Conservation (phyloP, 257 asterid genomes). For the Coffea canephora region DNA sequence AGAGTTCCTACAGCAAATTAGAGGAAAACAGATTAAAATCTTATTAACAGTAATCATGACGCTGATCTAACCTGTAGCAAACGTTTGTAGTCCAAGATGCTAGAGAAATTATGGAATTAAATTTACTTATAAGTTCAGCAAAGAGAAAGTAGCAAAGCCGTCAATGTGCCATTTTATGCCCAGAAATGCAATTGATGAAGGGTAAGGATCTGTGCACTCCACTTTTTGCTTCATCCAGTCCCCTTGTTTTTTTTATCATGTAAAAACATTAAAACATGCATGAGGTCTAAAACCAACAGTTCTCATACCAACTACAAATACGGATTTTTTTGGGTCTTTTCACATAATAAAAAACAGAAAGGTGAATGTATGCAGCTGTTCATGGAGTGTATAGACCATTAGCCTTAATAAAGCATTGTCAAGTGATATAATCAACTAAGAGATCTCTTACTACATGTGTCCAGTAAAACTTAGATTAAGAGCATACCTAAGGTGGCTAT, state of each 20-base stretch:
- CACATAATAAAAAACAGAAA: too few species aligned
- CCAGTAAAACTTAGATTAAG: background rate
- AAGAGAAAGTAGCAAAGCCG: background rate
- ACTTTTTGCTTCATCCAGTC: too few species aligned
- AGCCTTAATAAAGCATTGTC: too few species aligned
- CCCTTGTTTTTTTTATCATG: too few species aligned
- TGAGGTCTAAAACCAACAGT: too few species aligned
- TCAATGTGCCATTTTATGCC: background rate
- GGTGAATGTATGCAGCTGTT: too few species aligned
- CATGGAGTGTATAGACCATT: too few species aligned
- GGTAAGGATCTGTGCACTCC: background rate
- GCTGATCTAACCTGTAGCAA: background rate
- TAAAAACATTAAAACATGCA: too few species aligned
- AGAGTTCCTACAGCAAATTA: slow-evolving; percentile 59
- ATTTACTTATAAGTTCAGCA: background rate
- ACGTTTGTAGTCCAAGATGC: background rate
- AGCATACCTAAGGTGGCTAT: slow-evolving; percentile 85
- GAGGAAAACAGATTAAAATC: background rate
- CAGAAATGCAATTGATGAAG: background rate
- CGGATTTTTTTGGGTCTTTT: too few species aligned
- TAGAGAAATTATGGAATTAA: background rate
- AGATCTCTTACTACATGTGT: background rate
- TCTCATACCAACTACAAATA: too few species aligned
- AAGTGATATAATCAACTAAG: background rate
- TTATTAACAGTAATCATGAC: background rate